Conservation (phyloP, 768 basidiomycete genomes). For the Tulasnella sp. region DNA sequence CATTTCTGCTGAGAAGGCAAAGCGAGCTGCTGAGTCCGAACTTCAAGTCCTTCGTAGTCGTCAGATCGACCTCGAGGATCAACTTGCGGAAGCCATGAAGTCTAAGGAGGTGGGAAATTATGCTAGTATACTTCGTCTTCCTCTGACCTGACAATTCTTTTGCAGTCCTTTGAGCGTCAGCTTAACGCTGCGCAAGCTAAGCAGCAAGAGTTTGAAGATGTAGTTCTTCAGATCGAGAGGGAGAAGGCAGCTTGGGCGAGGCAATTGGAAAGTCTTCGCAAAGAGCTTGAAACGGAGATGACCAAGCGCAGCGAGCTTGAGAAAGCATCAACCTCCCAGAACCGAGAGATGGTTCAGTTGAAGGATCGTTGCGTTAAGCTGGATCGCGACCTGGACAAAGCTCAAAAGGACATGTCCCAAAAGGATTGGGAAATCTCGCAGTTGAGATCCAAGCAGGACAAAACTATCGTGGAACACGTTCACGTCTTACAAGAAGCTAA, state of each 20-base stretch:
- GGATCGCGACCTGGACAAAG: slow-evolving; percentile 74
- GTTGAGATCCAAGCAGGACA: slow-evolving; percentile 80
- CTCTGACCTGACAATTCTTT: background rate
- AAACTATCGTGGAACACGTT: slow-evolving; percentile 97
- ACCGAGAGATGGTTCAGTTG: slow-evolving; percentile 57
- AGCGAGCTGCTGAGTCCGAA: slow-evolving; percentile 61
- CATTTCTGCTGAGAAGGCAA: slow-evolving; percentile 58
- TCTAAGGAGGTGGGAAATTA: slow-evolving; percentile 62
- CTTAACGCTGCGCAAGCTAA: slow-evolving; percentile 62
- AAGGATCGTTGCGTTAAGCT: slow-evolving; percentile 63
- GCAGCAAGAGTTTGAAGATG: slow-evolving; percentile 82
- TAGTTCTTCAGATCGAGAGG: slow-evolving; percentile 71
- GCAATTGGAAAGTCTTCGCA: slow-evolving; percentile 60
- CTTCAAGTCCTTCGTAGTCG: slow-evolving; percentile 58
- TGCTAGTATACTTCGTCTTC: slow-evolving; percentile 8
- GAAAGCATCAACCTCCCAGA: slow-evolving; percentile 50
- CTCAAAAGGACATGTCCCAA: slow-evolving; percentile 66
- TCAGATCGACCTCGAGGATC: slow-evolving; percentile 57
- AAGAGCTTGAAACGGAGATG: slow-evolving; percentile 67
- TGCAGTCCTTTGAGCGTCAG: slow-evolving; percentile 69
- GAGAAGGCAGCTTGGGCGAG: slow-evolving; percentile 68
- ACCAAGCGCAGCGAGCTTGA: slow-evolving; percentile 70
- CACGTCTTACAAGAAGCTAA: slow-evolving; percentile 95
- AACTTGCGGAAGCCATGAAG: slow-evolving; percentile 51
- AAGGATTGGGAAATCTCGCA: slow-evolving; percentile 84